phyloP scores from a whole-genome alignment of 148 eudicot species.

The Rhododendron mucronatum region DNA sequence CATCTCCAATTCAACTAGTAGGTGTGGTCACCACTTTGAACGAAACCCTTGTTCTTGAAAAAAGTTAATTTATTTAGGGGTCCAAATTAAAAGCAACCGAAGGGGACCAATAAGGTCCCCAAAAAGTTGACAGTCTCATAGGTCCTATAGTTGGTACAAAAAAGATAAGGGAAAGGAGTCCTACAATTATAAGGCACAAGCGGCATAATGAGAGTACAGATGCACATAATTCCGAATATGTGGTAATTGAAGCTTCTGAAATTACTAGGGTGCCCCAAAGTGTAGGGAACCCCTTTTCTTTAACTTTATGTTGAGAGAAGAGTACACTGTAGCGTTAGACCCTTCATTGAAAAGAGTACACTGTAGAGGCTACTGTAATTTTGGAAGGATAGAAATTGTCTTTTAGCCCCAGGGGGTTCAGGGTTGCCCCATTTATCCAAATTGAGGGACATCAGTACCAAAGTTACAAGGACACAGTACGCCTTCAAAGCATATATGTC shows the following conservation, averaged over 20 bases:
- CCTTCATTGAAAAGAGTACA: conserved; percentile 10
- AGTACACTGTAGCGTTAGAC: background rate
- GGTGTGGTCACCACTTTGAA: background rate
- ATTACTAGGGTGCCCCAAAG: background rate
- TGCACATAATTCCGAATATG: background rate
- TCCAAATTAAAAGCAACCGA: background rate
- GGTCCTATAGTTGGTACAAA: background rate
- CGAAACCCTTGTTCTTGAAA: background rate
- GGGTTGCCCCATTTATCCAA: conserved; percentile 8
- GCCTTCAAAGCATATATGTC: background rate
- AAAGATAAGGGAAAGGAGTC: background rate
- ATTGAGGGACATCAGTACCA: conserved; percentile 18
- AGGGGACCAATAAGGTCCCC: background rate
- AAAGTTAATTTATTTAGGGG: background rate
- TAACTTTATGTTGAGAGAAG: conserved; percentile 5
- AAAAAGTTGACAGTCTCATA: background rate
- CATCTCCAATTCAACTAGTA: background rate
- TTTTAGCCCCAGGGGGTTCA: background rate
- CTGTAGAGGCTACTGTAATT: background rate
- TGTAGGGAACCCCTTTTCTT: background rate
- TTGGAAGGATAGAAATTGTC: conserved; percentile 8
- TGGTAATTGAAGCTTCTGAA: background rate
- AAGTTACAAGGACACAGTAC: background rate
- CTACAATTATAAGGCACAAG: background rate
- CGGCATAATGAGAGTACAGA: background rate